Conservation (phyloP, 805 yeast species). For the Hanseniaspora osmophila region DNA sequence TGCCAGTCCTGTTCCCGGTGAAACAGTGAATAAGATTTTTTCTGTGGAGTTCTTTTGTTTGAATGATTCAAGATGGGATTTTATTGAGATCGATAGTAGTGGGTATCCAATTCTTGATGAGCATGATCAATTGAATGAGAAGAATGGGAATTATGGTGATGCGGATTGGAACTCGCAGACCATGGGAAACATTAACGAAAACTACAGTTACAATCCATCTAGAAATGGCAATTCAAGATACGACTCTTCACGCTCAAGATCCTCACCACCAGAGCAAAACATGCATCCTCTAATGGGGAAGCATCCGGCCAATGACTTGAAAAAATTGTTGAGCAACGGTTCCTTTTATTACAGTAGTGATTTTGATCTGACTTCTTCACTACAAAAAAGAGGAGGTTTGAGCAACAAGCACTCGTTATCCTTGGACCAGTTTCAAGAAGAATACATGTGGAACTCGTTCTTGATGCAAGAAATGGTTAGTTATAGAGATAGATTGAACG, state of each 20-base stretch:
- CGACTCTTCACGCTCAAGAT: not conserved
- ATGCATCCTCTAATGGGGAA: constrained; percentile 22
- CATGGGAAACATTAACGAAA: not conserved
- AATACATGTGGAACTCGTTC: constrained; percentile 94
- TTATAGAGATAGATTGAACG: constrained; percentile 58
- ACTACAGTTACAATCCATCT: too few species aligned
- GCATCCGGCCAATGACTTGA: constrained; percentile 75
- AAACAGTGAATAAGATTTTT: constrained; percentile 64
- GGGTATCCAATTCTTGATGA: constrained; percentile 45
- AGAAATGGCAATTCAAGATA: not conserved
- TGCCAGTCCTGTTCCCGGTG: constrained; percentile 70
- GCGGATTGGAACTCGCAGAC: constrained; percentile 7
- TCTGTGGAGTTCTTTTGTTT: constrained; percentile 82
- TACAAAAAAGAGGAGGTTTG: constrained; percentile 58
- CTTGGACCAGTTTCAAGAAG: constrained; percentile 53
- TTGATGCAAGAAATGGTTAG: constrained; percentile 71
- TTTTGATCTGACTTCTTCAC: constrained; percentile 78
- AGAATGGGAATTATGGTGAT: constrained; percentile 18
- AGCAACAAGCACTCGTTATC: constrained; percentile 28
- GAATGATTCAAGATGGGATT: constrained; percentile 67
- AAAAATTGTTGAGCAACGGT: constrained; percentile 69
- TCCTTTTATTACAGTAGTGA: constrained; percentile 86
- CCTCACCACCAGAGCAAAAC: not conserved
- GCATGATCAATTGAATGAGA: constrained; percentile 6
- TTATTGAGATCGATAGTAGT: constrained; percentile 46